Evolutionary conservation across 805 yeast genomes (phyloP).

Genomic region (Blastobotrys peoriensis): DNA sequence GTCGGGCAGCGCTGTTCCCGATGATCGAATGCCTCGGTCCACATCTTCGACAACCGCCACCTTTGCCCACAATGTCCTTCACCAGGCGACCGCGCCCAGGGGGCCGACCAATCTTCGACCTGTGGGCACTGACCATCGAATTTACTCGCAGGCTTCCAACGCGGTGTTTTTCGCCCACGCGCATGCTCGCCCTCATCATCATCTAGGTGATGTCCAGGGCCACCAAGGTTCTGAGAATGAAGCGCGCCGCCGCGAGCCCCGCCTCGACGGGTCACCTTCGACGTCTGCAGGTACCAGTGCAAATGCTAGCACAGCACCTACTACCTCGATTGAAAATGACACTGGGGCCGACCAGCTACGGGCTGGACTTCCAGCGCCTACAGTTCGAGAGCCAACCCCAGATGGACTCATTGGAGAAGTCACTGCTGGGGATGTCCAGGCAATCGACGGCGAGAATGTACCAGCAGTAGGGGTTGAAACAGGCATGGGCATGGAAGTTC

Average conservation of each 20-base stretch:
- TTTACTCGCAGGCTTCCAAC: slow-evolving; percentile 22
- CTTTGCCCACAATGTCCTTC: slow-evolving; percentile 16
- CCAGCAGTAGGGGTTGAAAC: background rate
- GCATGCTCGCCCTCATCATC: slow-evolving; percentile 8
- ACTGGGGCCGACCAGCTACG: background rate
- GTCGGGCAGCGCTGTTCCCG: background rate
- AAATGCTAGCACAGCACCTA: background rate
- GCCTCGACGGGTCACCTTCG: background rate
- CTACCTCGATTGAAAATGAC: background rate
- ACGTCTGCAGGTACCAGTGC: slow-evolving; percentile 1
- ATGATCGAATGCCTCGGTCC: slow-evolving; percentile 11
- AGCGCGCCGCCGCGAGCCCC: slow-evolving; percentile 3
- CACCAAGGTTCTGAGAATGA: background rate
- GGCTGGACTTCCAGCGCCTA: background rate
- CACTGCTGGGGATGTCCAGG: background rate
- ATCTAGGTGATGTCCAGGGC: background rate
- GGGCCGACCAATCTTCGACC: slow-evolving; percentile 7
- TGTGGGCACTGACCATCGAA: slow-evolving; percentile 6
- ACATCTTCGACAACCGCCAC: slow-evolving; percentile 14
- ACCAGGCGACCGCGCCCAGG: slow-evolving; percentile 9
- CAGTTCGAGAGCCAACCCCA: background rate
- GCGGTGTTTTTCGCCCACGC: slow-evolving; percentile 20
- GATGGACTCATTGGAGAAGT: background rate
- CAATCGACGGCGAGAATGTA: background rate
- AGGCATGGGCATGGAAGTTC: background rate